Conservation (phyloP, 495 filamentous ascomycete genomes). For the Trichoderma asperelloides region DNA sequence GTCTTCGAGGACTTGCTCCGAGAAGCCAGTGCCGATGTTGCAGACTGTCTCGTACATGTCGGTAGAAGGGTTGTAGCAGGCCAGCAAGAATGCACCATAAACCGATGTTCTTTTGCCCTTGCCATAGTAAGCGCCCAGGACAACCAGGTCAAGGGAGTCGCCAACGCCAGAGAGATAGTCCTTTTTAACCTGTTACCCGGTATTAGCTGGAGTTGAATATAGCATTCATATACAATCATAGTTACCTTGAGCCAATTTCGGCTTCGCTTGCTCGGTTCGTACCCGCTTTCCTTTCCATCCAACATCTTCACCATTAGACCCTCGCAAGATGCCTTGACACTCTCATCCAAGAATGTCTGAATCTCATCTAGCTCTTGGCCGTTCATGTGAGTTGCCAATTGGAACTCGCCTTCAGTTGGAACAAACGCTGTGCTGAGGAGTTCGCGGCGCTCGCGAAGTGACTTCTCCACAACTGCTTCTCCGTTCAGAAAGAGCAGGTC, state of each 20-base stretch:
- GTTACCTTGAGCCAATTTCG: constrained; percentile 94
- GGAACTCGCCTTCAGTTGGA: constrained; percentile 78
- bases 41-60: constrained; percentile 90
- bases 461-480: constrained; percentile 78
- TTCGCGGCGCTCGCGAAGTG: constrained; percentile 75
- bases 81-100: constrained; percentile 90
- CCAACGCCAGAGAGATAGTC: constrained; percentile 90
- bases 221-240: constrained; percentile 15
- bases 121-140: constrained; percentile 89
- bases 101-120: constrained; percentile 90
- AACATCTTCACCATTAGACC: constrained; percentile 99
- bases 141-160: constrained; percentile 93
- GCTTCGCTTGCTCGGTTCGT: constrained; percentile 90
- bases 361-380: constrained; percentile 90
- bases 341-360: constrained; percentile 82
- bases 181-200: constrained; percentile 67
- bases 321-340: constrained; percentile 89
- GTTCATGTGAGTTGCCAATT: constrained; percentile 79
- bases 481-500: constrained; percentile 92
- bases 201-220: constrained; percentile 55
- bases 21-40: constrained; percentile 97
- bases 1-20: constrained; percentile 74
- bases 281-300: constrained; percentile 80
- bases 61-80: constrained; percentile 72
- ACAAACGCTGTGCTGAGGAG: constrained; percentile 66